Percentiles rank a stretch among this genome's conserved stretches.
These are phyloP conservation scores for Botryotinia calthae DNA, from an alignment of 2,329 filamentous ascomycete genomes.

Conservation along the genomic window DNA sequence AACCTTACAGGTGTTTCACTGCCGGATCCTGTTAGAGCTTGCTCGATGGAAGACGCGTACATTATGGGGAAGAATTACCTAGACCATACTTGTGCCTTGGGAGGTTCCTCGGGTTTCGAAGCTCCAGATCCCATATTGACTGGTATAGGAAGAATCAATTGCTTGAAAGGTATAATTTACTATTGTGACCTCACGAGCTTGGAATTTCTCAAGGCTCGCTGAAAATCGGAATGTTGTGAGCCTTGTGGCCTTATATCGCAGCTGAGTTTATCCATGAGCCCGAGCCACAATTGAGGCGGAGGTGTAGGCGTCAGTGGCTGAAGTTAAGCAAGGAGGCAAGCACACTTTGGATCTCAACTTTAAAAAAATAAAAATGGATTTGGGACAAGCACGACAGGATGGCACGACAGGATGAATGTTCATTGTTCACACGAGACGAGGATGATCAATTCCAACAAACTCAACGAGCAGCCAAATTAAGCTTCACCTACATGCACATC, in stretches of 20 bases:
- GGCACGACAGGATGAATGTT: too few species aligned
- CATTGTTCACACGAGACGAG: not conserved
- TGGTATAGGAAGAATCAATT: conserved; percentile 19
- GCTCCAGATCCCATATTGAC: conserved; percentile 37
- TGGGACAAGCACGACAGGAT: too few species aligned
- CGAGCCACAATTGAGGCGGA: not conserved
- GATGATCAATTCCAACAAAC: conserved; percentile 4
- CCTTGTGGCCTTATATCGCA: conserved; percentile 8
- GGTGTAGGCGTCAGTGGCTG: not conserved
- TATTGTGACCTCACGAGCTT: conserved; percentile 17
- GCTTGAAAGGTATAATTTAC: conserved; percentile 8
- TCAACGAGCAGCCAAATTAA: not conserved
- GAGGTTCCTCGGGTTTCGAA: conserved; percentile 34
- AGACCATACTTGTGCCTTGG: conserved; percentile 36
- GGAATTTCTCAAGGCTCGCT: conserved; percentile 26
- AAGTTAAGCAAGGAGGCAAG: not conserved
- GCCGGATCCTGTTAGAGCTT: conserved; percentile 23
- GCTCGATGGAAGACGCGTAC: not conserved
- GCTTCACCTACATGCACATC: not conserved
- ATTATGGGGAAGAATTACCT: conserved; percentile 28
- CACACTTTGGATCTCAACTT: not conserved
- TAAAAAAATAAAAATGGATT: not conserved
- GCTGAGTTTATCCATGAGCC: not conserved
- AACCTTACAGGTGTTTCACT: conserved; percentile 65
- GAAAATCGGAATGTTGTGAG: not conserved